Conservation (phyloP, 331 rosid genomes). For the Saraca asoca region DNA sequence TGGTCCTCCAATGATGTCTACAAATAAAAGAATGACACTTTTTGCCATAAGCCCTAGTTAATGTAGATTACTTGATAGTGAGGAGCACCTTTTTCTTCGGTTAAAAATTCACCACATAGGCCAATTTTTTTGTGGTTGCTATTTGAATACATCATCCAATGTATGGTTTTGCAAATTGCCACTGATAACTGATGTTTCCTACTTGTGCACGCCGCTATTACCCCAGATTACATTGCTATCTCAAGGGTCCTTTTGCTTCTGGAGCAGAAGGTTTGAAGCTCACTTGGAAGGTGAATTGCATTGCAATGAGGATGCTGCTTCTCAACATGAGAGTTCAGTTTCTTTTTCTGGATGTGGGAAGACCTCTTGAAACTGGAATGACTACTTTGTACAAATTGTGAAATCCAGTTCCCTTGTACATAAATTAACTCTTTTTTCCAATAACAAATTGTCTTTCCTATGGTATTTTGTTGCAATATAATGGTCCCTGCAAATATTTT, state of each 20-base stretch:
- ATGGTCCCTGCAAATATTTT: not conserved
- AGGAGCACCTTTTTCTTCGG: not conserved
- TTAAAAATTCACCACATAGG: not conserved
- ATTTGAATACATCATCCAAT: not conserved
- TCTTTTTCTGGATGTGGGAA: constrained; percentile 32
- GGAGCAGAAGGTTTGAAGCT: constrained; percentile 32
- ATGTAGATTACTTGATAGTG: not conserved
- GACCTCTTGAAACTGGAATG: constrained; percentile 32
- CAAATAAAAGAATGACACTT: not conserved
- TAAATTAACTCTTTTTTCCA: constrained; percentile 21
- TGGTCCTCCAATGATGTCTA: not conserved
- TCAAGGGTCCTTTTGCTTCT: constrained; percentile 7
- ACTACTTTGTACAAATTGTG: not conserved
- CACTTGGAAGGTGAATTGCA: not conserved
- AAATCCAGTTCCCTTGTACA: constrained; percentile 30
- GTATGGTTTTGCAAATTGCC: constrained; percentile 1
- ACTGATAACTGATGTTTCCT: not conserved
- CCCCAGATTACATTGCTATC: constrained; percentile 7
- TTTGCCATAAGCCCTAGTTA: not conserved
- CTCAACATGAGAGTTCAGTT: constrained; percentile 27
- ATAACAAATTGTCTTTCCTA: not conserved
- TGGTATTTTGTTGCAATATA: constrained; percentile 9
- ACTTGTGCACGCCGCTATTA: constrained; percentile 30
- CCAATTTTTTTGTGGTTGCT: not conserved
- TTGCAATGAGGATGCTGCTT: constrained; percentile 15